Base-by-base conservation (phyloP, 257 asterid genomes). In the Solanum paucissectum region DNA sequence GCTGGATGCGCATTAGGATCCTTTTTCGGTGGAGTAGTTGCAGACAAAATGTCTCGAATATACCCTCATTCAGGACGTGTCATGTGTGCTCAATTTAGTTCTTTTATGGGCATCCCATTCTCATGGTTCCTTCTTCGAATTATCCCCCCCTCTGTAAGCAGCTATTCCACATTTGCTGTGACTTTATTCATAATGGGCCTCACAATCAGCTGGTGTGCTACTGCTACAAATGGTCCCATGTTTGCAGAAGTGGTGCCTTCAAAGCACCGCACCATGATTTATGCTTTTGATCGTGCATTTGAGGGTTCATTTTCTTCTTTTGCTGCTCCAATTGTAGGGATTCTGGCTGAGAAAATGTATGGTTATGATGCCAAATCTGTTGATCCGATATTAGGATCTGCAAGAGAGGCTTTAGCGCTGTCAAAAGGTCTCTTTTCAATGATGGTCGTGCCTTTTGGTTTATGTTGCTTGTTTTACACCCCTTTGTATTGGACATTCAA, bases 241-340 rank as follows among this genome's bases (percentile, higher is more conserved):
- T 97, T 97, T 49, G 99, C 99, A 5, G 99, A 97, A 93, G 98
- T 97, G 32, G 99, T 95, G 91, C 99, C 99, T 16, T 82, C 98
- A 85, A 95, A 89, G 83, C 96, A 97, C 83, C 98, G 98, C 13
- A 97, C 99, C 58, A 97, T 97, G 99, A 94, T 97, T 12, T 97
- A 95, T 49, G 99, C 99, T 14, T 95, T 95, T 76, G 99, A 97
- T 81, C 98, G 98, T 3, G 99, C 99, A 0, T 95, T 95, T 38
- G 99, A 97, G 86, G 98, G 93, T 21, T 95, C 99, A 3, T 97
- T 97, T 83, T 94, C 99, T 37, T 97, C 99, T 0, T 95, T 95
- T 68, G 99, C 98, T 3, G 99, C 99, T 46, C 99, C 99, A 1
- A 66, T 94, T 23, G 99, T 97, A 18, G 99, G 98, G 25, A 93